Evolutionary conservation across 805 yeast genomes (phyloP), one percentile per base, ranked within the genome.

Genomic region (Scheffersomyces stipitis): DNA sequence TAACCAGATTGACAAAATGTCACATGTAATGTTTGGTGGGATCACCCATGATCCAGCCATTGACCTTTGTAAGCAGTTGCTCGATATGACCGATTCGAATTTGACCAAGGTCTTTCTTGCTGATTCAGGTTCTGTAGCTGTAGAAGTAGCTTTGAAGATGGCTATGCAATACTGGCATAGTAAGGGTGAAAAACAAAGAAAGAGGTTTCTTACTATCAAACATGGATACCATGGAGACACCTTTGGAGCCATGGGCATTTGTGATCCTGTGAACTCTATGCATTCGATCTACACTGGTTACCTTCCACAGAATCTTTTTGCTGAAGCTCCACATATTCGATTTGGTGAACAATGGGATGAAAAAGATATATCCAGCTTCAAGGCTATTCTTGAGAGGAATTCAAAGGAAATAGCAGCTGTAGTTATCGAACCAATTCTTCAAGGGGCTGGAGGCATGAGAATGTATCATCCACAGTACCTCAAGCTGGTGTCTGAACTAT

Each of bases 191-290:
- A 36, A 42, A 10, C 38, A 48, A 22, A 38, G 56, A 18, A 55
- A 58, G 22, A 51, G 51, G 36, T 58, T 65, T 30, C 36, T 66
- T 40, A 63, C 66, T 39, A 56, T 60, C 15, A 49, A 50, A 4
- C 51, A 50, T 30, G 67, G 67, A 20, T 66, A 63, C 40, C 71
- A 65, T 36, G 72, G 72, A 9, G 62, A 67, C 38, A 59, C 66
- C 1, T 46, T 63, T 27, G 69, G 68, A 20, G 70, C 64, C 13
- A 63, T 64, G 52, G 62, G 69, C 12, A 66, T 62, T 4, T 54
- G 67, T 41, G 60, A 54, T 24, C 50, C 55, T 2, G 55, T 62
- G 1, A 56, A 54, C 26, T 57, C 56, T 6, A 62, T 62, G 56
- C 69, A 65, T 37, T 55, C 59, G 20, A 56, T 46, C 31, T 51